Percentiles rank a stretch among this genome's conserved stretches.
phyloP scores from a whole-genome alignment of 305 asterid species.

The Fraxinus albicans region DNA sequence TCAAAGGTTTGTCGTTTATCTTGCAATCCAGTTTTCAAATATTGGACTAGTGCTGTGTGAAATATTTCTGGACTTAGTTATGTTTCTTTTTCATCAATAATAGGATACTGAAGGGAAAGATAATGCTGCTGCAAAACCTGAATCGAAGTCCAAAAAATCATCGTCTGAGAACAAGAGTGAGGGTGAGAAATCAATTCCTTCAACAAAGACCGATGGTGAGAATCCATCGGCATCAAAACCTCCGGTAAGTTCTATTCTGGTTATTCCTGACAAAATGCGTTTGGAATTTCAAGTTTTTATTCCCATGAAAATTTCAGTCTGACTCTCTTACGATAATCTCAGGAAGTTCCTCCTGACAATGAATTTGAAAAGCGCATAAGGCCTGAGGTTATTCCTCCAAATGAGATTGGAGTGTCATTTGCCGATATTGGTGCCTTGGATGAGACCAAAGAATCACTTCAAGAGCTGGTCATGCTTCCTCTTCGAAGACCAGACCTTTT shows the following conservation, averaged over 20 bases:
- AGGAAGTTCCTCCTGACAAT: constrained; percentile 92
- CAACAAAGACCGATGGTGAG: constrained; percentile 59
- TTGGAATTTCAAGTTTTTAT: neutral
- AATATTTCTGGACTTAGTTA: constrained; percentile 2
- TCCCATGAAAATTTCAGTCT: neutral
- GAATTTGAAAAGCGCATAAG: constrained; percentile 95
- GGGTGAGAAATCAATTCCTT: constrained; percentile 51
- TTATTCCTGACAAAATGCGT: neutral
- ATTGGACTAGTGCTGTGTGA: neutral
- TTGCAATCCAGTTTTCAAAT: constrained; percentile 18
- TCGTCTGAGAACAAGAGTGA: constrained; percentile 54
- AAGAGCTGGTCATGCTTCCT: constrained; percentile 99
- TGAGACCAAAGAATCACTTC: constrained; percentile 92
- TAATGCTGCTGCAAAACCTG: constrained; percentile 46
- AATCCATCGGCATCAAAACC: constrained; percentile 48
- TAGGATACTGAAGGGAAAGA: constrained; percentile 49
- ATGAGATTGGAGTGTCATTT: constrained; percentile 85
- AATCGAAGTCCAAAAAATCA: constrained; percentile 45
- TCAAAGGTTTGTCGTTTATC: constrained; percentile 54
- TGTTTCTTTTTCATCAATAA: constrained; percentile 20
- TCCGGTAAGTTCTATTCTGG: constrained; percentile 45
- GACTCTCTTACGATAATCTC: constrained; percentile 28
- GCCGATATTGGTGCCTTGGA: constrained; percentile 84
- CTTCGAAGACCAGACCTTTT: constrained; percentile 95
- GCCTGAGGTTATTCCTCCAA: constrained; percentile 93